Evolutionary conservation across 106 monocot genomes (phyloP).

Genomic region (Allium cepa): DNA sequence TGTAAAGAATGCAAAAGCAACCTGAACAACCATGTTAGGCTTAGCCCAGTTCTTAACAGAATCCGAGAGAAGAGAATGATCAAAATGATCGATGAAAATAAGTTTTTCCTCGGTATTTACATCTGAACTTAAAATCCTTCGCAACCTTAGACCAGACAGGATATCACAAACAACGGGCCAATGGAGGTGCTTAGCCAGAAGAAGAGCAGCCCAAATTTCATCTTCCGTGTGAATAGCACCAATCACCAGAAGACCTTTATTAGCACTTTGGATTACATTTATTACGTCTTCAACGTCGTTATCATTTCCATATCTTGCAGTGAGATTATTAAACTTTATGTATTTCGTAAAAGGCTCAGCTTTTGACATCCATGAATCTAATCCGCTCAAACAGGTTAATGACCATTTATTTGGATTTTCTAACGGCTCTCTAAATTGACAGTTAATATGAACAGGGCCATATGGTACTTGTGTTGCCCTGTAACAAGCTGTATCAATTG

Average conservation of each 20-base stretch:
- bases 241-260: conserved; percentile 55
- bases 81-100: conserved; percentile 75
- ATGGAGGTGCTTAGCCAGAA: conserved; percentile 57
- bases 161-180: conserved; percentile 87
- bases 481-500: conserved; percentile 72
- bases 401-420: conserved; percentile 45
- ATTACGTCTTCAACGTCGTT: conserved; percentile 39
- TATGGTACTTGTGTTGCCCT: conserved; percentile 54
- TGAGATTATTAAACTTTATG: conserved; percentile 26
- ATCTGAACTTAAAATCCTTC: conserved; percentile 37
- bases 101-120: conserved; percentile 27
- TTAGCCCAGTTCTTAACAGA: conserved; percentile 37
- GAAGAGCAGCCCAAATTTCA: conserved; percentile 76
- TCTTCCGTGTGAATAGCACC: conserved; percentile 62
- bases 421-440: conserved; percentile 81
- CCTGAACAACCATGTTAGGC: conserved; percentile 90
- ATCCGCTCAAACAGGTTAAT: conserved; percentile 52
- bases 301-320: conserved; percentile 4
- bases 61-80: conserved; percentile 73
- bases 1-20: conserved; percentile 7
- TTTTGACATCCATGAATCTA: conserved; percentile 61
- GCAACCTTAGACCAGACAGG: conserved; percentile 67
- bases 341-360: conserved; percentile 70
- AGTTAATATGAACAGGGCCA: conserved; percentile 91
- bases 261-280: conserved; percentile 44